Base-by-base conservation (phyloP, 73 alveolate genomes). In the Paramecium primaurelia region DNA sequence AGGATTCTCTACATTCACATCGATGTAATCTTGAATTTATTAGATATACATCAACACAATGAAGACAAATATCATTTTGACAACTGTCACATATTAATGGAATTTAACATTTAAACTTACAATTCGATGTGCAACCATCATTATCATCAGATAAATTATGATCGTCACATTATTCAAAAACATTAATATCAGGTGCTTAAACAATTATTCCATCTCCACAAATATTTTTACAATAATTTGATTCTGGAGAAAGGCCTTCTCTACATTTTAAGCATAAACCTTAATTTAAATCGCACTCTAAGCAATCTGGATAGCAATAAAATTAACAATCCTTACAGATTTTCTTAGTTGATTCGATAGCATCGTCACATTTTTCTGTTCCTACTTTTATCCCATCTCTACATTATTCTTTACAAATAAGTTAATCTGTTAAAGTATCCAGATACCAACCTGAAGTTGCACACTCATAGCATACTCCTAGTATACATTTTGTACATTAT, bases 361-460 rank as follows among this genome's bases (percentile, higher is more conserved):
- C 59, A 49, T 49, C 59, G 14, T 49, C 59, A 12, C 59, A 49
- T 49, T 49, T 0, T 49, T 49, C 59, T 0, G 3, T 49, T 3
- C 59, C 59, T 49, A 49, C 26, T 49, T 12, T 14, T 0, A 49
- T 0, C 5, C 59, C 59, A 16, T 49, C 59, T 1, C 8, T 3
- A 49, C 59, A 49, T 14, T 49, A 49, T 49, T 49, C 59, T 16
- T 49, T 12, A 49, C 59, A 49, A 49, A 8, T 49, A 0, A 22
- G 25, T 22, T 22, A 0, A 22, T 2, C 12, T 4, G 18, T 12
- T 12, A 2, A 12, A 1, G 3, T 4, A 16, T 49, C 59, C 22
- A 49, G 14, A 49, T 69, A 86, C 87, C 84, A 14, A 93, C 97
- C 20, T 26, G 36, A 71, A 92, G 95, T 40, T 26, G 77, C 77